A percentile compares a stretch with the other conserved stretches of the same genome.
Evolutionary conservation across 2,329 filamentous ascomycete genomes (phyloP).

Genomic region (Penicillium sclerotigenum): DNA sequence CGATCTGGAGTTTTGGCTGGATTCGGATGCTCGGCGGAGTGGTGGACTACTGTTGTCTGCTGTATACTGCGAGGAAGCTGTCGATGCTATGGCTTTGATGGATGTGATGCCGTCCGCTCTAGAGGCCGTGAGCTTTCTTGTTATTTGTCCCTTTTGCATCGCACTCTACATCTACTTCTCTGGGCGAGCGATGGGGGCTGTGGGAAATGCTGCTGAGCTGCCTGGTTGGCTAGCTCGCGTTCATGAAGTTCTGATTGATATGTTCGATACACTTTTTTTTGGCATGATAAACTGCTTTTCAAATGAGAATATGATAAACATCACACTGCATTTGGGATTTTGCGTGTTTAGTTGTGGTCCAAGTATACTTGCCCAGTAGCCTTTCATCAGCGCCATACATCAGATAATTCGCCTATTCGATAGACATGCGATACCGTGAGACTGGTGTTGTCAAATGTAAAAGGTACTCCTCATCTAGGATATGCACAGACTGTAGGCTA

Average conservation of each 20-base stretch:
- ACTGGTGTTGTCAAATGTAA: neutral
- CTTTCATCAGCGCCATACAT: neutral
- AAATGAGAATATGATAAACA: conserved; percentile 3
- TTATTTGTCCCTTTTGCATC: neutral
- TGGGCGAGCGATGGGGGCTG: neutral
- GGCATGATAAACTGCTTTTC: neutral
- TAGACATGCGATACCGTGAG: too few species aligned
- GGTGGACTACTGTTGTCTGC: neutral
- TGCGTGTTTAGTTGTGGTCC: neutral
- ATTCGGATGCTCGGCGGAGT: neutral
- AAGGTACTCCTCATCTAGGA: neutral
- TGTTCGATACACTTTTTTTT: conserved; percentile 9
- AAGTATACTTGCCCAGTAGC: neutral
- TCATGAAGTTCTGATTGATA: conserved; percentile 12
- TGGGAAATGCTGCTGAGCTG: conserved; percentile 3
- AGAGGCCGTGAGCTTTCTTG: neutral
- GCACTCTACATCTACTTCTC: neutral
- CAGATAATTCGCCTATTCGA: neutral
- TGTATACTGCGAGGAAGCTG: neutral
- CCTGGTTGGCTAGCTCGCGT: neutral
- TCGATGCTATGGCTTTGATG: neutral
- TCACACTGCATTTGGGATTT: neutral
- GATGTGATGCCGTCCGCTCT: neutral
- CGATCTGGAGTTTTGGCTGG: conserved; percentile 5
- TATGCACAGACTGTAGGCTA: neutral